phyloP scores from a whole-genome alignment of 1,284 basidiomycete genomes.

The Irpex sp. region DNA sequence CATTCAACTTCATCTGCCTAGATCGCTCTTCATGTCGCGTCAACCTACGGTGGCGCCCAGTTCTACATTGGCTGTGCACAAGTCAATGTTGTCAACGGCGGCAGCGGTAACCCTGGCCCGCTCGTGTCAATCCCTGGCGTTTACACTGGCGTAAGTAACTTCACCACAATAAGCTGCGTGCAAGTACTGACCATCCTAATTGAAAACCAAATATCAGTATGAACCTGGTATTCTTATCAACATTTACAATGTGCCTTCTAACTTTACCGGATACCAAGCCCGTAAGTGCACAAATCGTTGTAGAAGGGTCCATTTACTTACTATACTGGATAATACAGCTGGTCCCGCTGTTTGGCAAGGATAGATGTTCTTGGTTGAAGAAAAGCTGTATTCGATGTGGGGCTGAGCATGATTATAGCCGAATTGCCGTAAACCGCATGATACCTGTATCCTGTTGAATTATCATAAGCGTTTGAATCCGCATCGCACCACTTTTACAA shows the following conservation, averaged over 20 bases:
- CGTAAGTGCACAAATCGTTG: slow-evolving; percentile 6
- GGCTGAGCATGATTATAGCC: too few relatives aligned
- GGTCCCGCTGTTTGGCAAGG: slow-evolving; percentile 19
- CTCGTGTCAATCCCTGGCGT: slow-evolving; percentile 33
- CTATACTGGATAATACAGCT: slow-evolving; percentile 5
- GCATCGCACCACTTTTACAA: too few relatives aligned
- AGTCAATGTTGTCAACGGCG: slow-evolving; percentile 33
- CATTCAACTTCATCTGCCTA: slow-evolving; percentile 36
- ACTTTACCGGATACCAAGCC: slow-evolving; percentile 17
- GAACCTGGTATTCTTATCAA: slow-evolving; percentile 26
- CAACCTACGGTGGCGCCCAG: slow-evolving; percentile 25
- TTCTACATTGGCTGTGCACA: slow-evolving; percentile 29
- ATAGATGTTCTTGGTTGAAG: not conserved
- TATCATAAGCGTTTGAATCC: too few relatives aligned
- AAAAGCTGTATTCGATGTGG: too few relatives aligned
- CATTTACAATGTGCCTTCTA: slow-evolving; percentile 23
- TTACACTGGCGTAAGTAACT: slow-evolving; percentile 31
- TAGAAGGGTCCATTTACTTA: not conserved
- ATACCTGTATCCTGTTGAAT: too few relatives aligned
- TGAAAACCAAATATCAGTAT: slow-evolving; percentile 5
- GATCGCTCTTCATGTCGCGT: slow-evolving; percentile 31
- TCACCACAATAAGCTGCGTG: slow-evolving; percentile 19
- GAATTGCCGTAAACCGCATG: too few relatives aligned
- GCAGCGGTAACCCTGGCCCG: slow-evolving; percentile 31
- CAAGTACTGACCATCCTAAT: not conserved